phyloP scores from a whole-genome alignment of 1,284 basidiomycete species.

The Ustilago crameri region DNA sequence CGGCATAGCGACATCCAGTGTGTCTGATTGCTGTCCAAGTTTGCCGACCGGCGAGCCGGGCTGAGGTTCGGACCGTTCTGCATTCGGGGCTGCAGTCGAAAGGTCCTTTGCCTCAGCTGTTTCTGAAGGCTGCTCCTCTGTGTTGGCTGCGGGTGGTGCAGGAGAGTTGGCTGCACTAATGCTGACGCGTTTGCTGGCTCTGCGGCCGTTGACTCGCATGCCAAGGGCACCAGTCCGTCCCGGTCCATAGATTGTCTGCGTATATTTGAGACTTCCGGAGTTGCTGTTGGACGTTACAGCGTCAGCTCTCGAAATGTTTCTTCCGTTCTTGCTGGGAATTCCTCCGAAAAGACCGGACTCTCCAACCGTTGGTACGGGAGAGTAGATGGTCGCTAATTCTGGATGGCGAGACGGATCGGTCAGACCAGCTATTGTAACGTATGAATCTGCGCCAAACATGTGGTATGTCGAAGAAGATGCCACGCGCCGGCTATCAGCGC shows the following conservation, averaged over 20 bases:
- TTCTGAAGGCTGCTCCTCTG: background rate
- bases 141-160: slow-evolving; percentile 3
- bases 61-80: slow-evolving; percentile 1
- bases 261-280: slow-evolving; percentile 43
- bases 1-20: background rate
- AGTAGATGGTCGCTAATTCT: slow-evolving; percentile 52
- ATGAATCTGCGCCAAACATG: slow-evolving; percentile 35
- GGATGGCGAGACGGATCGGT: slow-evolving; percentile 42
- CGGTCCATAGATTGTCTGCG: slow-evolving; percentile 59
- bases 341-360: slow-evolving; percentile 23
- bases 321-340: slow-evolving; percentile 3
- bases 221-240: slow-evolving; percentile 55
- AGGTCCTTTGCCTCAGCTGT: background rate
- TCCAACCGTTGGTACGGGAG: slow-evolving; percentile 38
- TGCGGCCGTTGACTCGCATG: slow-evolving; percentile 54
- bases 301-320: background rate
- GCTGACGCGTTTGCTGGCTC: slow-evolving; percentile 45
- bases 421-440: slow-evolving; percentile 49
- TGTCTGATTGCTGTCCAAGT: background rate
- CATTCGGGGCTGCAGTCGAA: background rate
- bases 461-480: slow-evolving; percentile 14
- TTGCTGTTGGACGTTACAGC: background rate
- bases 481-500: background rate
- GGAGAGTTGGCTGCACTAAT: slow-evolving; percentile 23
- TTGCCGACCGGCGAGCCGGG: slow-evolving; percentile 1